Evolutionary conservation across 192 early-diverging fungal species (phyloP).

Genomic region (Podochytrium sp.): DNA sequence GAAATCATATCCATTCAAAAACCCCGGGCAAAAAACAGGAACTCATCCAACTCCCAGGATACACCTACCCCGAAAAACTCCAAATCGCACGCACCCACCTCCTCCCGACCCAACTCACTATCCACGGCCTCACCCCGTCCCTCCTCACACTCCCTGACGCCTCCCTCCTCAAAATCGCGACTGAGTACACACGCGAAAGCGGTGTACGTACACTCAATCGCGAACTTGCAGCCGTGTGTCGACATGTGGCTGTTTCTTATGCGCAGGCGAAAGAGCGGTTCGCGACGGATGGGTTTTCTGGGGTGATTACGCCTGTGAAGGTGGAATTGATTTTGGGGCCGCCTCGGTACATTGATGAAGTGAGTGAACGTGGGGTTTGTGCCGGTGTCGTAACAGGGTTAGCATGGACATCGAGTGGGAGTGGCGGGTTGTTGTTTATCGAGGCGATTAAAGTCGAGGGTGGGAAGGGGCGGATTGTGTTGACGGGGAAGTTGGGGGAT

Average conservation of each 20-base stretch:
- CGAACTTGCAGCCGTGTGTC: conserved; percentile 70
- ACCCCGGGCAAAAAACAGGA: conserved; percentile 53
- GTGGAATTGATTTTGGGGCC: conserved; percentile 69
- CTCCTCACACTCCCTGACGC: conserved; percentile 60
- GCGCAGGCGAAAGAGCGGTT: conserved; percentile 59
- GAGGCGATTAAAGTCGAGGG: conserved; percentile 70
- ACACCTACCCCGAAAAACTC: conserved; percentile 84
- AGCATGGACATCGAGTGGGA: conserved; percentile 75
- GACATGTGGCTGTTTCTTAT: conserved; percentile 71
- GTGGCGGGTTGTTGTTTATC: conserved; percentile 78
- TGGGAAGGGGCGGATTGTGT: conserved; percentile 60
- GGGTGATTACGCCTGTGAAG: conserved; percentile 47
- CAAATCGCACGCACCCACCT: conserved; percentile 75
- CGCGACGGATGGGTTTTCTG: conserved; percentile 44
- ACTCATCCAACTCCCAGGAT: conserved; percentile 74
- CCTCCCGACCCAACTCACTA: conserved; percentile 73
- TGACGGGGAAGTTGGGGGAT: conserved; percentile 71
- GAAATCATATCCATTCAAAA: too few relatives aligned
- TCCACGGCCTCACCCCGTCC: conserved; percentile 53
- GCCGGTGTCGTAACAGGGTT: conserved; percentile 86
- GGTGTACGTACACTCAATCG: conserved; percentile 80
- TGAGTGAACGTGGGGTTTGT: conserved; percentile 61
- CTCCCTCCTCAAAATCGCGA: conserved; percentile 63
- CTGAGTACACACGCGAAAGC: conserved; percentile 77
- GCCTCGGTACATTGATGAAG: conserved; percentile 69